These are phyloP conservation scores for Wickerhamomyces queroliae DNA, from an alignment of 805 yeast species.

Conservation along the genomic window DNA sequence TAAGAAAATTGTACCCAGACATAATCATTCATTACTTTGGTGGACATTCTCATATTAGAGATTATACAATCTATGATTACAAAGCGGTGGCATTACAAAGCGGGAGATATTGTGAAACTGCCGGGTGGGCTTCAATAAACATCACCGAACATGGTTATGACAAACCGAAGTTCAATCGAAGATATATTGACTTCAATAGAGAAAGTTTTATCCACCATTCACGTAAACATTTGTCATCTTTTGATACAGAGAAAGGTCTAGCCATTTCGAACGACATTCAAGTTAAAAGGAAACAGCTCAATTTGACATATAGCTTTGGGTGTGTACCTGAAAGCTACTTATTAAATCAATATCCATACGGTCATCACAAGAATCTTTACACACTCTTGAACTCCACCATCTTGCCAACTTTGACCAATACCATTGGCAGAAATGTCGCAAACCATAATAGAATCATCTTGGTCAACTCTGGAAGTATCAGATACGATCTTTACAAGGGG, in stretches of 20 bases:
- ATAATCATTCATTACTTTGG: slow-evolving; percentile 81
- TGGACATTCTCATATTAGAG: slow-evolving; percentile 91
- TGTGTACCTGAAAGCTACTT: slow-evolving; percentile 61
- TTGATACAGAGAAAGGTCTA: slow-evolving; percentile 53
- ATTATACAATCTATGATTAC: slow-evolving; percentile 64
- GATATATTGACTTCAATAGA: slow-evolving; percentile 78
- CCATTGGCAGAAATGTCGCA: slow-evolving; percentile 22
- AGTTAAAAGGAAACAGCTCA: slow-evolving; percentile 38
- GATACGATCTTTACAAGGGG: slow-evolving; percentile 84
- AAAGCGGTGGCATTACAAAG: slow-evolving; percentile 78
- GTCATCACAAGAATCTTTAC: slow-evolving; percentile 51
- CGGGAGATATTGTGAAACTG: slow-evolving; percentile 89
- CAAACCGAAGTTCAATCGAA: slow-evolving; percentile 41
- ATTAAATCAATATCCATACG: slow-evolving; percentile 61
- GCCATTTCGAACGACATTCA: slow-evolving; percentile 39
- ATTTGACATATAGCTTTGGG: slow-evolving; percentile 55
- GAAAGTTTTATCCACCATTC: slow-evolving; percentile 68
- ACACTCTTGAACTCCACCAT: slow-evolving; percentile 52
- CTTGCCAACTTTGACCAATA: slow-evolving; percentile 38
- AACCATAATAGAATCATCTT: slow-evolving; percentile 44
- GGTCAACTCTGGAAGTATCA: slow-evolving; percentile 81
- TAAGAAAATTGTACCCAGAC: slow-evolving; percentile 57
- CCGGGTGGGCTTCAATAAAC: slow-evolving; percentile 76
- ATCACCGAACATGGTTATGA: slow-evolving; percentile 15
- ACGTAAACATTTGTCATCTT: slow-evolving; percentile 20